Conservation (phyloP, 345 rosid genomes). For the Gossypium australe region DNA sequence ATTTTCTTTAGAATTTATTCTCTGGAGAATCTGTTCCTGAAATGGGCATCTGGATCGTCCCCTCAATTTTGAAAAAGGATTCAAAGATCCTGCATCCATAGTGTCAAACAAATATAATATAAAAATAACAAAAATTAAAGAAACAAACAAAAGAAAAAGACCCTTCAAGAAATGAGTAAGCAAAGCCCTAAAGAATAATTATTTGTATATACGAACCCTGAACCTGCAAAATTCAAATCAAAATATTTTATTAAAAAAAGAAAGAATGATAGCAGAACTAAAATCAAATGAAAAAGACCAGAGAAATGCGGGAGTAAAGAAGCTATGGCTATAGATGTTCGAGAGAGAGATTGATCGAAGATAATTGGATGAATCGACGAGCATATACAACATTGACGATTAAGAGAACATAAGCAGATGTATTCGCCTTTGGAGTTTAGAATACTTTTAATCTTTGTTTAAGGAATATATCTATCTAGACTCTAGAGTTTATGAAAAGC, state of each 20-base stretch:
- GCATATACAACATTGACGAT: not conserved
- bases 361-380: not conserved
- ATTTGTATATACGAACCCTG: not conserved
- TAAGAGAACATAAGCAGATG: not conserved
- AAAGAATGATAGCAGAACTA: not conserved
- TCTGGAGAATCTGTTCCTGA: not conserved
- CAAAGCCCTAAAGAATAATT: not conserved
- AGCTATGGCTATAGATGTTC: not conserved
- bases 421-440: not conserved
- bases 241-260: no score
- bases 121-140: not conserved
- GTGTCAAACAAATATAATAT: not conserved
- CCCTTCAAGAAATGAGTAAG: not conserved
- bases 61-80: not conserved
- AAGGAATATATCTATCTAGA: no score
- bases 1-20: slow-evolving; percentile 2
- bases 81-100: slow-evolving; percentile 7
- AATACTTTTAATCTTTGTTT: no score
- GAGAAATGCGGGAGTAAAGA: not conserved
- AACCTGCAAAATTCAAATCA: not conserved
- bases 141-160: not conserved
- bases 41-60: slow-evolving; percentile 2
- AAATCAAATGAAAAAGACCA: not conserved
- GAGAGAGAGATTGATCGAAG: not conserved
- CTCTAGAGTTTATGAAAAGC: not conserved